Evolutionary conservation across 306 rosid genomes (phyloP), one percentile per base, ranked within the genome.

Genomic region (Castanea mollissima): DNA sequence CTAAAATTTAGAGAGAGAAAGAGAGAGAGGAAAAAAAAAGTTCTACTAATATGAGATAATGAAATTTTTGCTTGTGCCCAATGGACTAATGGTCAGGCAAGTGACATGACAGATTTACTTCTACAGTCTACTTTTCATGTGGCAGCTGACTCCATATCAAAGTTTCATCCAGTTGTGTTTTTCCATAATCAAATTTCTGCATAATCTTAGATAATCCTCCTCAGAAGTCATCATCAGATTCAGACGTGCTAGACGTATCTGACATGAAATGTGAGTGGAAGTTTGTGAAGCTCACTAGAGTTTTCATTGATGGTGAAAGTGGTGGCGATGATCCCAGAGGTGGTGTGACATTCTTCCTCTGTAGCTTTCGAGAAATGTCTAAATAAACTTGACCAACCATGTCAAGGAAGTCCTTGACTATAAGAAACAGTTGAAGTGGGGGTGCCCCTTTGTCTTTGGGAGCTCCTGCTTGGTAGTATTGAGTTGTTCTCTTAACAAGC

Each of bases 401-500:
- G 78, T 76, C 86, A 29, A 90, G 86, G 80, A 95, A 95, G 79
- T 87, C 92, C 67, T 85, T 90, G 6, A 91, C 91, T 15, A 89
- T 84, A 23, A 83, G 86, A 72, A 92, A 95, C 31, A 95, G 67
- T 41, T 84, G 86, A 79, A 95, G 81, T 4, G 92, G 91, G 23
- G 89, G 78, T 23, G 81, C 59, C 74, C 79, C 81, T 41, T 76
- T 81, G 41, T 85, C 89, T 80, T 79, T 87, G n/a, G 70, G 63
- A 63, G 77, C 87, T 41, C 90, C 94, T 51, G 91, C 89, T 52
- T 86, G 91, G 75, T 87, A 93, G 76, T 88, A 95, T 71, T 88
- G 90, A 0, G 87, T 92, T 1, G 96, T 90, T 82, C 80, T 90
- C 67, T 81, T 83, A 89, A 95, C 97, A 69, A 90, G 62, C 77